Base-by-base conservation (phyloP, 2,329 filamentous ascomycete genomes). In the Hortaea sp. region DNA sequence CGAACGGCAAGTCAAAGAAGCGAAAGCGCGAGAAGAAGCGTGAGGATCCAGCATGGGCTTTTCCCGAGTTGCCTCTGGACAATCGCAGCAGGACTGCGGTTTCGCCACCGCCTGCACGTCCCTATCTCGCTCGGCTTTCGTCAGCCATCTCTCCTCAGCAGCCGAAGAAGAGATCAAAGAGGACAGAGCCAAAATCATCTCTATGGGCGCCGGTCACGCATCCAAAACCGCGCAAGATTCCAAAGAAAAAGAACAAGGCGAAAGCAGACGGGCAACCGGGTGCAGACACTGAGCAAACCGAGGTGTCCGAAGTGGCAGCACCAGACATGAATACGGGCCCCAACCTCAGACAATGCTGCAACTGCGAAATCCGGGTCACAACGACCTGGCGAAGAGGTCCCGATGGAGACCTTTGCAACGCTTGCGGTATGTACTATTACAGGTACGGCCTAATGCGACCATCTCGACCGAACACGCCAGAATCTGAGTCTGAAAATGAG, bases 391-490 rank as follows among this genome's bases (percentile, higher is more conserved):
- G 55, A 11, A 49, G 44, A 13, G 58, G 58, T 2, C 59, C 59
- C 7, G 50, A 59, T 30, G 58, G 56, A n/a, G 51, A 51, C 35
- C 39, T 62, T n/a, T 63, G 60, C 47, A 55, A 53, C 44, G 50
- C 56, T 7, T 63, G 60, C 45, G 56, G 57, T 12, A 57, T 55
- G 43, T 63, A 62, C 45, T 57, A 51, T 35, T 54, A 57, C 39
- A 51, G 50, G 12, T 57, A 61, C 44, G 57, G 55, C n/a, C 49
- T 57, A 28, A 52, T 59, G 53, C 56, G 54, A 47, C 53, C 55
- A 20, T 49, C 57, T 20, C 51, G 56, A 43, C 53, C 52, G 9
- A 46, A 51, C 1, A 56, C 55, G 28, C 44, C 42, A 12, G 46
- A 46, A 10, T 35, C 45, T 13, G 45, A 45, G 34, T 39, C 42